Evolutionary conservation across 805 yeast species (phyloP), one percentile per base, ranked within the genome.

Genomic region (Wickerhamomyces ciferrii): DNA sequence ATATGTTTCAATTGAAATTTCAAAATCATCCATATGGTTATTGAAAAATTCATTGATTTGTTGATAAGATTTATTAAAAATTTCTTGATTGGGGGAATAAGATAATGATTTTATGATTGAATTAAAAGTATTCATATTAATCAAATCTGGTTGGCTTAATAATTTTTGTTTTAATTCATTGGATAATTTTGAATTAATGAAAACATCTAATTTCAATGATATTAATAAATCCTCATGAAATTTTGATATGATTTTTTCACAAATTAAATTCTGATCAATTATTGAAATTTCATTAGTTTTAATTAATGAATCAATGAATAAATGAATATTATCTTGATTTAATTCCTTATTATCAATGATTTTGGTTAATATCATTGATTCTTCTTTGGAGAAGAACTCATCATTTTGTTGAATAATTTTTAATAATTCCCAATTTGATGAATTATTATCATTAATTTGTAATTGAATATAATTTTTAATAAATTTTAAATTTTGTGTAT

Each of bases 1-100:
- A 24, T 47, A 55, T 3, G 52, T 43, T 5, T 52, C 37, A 2
- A 37, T 15, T 9, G 48, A 42, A 20, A 45, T 45, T 2, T 47
- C 48, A 8, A 47, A 7, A 7, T 34, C 27, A 17, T 32, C 36
- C 29, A 37, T 19, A 18, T 40, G 4, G 14, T 44, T 21, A 18
- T 31, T 5, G 21, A 45, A 45, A 19, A 45, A 43, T 2, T 31
- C 24, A 29, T 43, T 27, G 2, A 46, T 21, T 13, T 27, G 19
- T 15, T 25, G 10, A 29, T 18, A 9, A 44, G 44, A 14, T 17
- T 29, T 2, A 32, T 35, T 17, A 42, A 25, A 20, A 44, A 32
- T 1, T 21, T 9, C 13, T 10, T 15, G n/a, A 29, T 21, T 6
- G 3, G 13, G 13, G 5, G 3, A 4, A 14, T 8, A 43, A 38